phyloP scores from a whole-genome alignment of 108 stramenopile species.

The Nannochloropsis salina region DNA sequence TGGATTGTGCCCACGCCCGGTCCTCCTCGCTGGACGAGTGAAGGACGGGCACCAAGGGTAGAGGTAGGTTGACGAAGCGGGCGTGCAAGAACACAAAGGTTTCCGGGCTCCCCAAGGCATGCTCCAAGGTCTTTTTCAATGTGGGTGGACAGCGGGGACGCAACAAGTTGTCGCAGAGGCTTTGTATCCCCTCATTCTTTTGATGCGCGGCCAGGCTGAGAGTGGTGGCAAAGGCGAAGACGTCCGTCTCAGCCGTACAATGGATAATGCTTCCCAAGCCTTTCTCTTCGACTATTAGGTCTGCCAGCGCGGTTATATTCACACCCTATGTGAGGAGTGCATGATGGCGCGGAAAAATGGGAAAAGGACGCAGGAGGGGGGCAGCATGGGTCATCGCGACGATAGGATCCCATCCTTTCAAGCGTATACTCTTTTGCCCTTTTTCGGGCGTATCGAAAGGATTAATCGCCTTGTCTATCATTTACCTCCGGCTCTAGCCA shows the following conservation, averaged over 20 bases:
- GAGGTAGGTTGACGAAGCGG: neutral
- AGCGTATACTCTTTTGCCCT: too few species aligned
- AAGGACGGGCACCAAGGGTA: neutral
- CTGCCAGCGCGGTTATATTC: neutral
- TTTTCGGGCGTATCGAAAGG: too few species aligned
- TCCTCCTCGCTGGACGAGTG: neutral
- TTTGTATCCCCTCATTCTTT: neutral
- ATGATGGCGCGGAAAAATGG: neutral
- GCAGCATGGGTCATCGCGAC: too few species aligned
- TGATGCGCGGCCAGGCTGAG: neutral
- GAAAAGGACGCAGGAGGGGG: neutral
- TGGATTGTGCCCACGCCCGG: neutral
- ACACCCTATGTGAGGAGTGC: neutral
- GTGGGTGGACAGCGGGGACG: neutral
- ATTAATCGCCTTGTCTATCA: too few species aligned
- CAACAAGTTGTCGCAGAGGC: neutral
- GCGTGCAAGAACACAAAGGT: neutral
- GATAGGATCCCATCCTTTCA: too few species aligned
- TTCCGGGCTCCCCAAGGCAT: neutral
- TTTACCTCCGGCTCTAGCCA: slow-evolving; percentile 11
- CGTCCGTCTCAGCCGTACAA: slow-evolving; percentile 2
- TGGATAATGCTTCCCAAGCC: slow-evolving; percentile 1
- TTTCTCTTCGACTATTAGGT: neutral
- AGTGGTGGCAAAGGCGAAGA: neutral
- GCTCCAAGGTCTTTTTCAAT: neutral